Conservation (phyloP, 108 stramenopile species). For the Fistulifera pelliculosa region DNA sequence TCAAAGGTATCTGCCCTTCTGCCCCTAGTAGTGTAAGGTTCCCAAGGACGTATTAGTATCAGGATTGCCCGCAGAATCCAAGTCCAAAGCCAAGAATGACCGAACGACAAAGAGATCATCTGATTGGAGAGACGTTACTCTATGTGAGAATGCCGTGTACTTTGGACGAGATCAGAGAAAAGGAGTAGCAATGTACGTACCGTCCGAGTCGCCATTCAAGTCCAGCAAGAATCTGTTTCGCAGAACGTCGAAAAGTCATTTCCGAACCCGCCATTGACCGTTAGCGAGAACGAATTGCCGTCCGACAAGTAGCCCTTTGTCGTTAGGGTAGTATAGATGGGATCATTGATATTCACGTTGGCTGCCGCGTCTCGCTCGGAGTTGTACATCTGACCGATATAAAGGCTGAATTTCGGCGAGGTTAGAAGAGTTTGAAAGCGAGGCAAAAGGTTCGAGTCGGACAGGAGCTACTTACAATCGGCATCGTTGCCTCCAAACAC, state of each 20-base stretch:
- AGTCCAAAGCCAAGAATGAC: conserved; percentile 12
- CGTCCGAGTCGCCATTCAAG: conserved; percentile 28
- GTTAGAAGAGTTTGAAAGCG: too few relatives aligned
- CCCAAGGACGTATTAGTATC: neutral
- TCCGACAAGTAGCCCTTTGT: conserved; percentile 28
- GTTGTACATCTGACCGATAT: too few relatives aligned
- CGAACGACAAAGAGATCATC: conserved; percentile 26
- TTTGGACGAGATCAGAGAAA: too few relatives aligned
- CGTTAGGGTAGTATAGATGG: conserved; percentile 21
- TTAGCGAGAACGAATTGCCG: conserved; percentile 19
- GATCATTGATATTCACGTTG: conserved; percentile 7
- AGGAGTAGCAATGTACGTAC: too few relatives aligned
- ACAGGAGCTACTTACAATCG: too few relatives aligned
- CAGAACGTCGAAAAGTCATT: conserved; percentile 25
- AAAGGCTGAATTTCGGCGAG: too few relatives aligned
- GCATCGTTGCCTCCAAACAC: too few relatives aligned
- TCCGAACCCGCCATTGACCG: conserved; percentile 22
- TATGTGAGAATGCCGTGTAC: too few relatives aligned
- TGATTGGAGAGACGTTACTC: too few relatives aligned
- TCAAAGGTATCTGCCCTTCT: neutral
- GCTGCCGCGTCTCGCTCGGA: too few relatives aligned
- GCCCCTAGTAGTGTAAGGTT: neutral
- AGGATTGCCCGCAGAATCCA: neutral
- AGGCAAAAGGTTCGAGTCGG: too few relatives aligned
- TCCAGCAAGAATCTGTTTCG: conserved; percentile 21